Evolutionary conservation across 805 yeast species (phyloP), one percentile per base, ranked within the genome.

Genomic region (Starmerella bacillaris): DNA sequence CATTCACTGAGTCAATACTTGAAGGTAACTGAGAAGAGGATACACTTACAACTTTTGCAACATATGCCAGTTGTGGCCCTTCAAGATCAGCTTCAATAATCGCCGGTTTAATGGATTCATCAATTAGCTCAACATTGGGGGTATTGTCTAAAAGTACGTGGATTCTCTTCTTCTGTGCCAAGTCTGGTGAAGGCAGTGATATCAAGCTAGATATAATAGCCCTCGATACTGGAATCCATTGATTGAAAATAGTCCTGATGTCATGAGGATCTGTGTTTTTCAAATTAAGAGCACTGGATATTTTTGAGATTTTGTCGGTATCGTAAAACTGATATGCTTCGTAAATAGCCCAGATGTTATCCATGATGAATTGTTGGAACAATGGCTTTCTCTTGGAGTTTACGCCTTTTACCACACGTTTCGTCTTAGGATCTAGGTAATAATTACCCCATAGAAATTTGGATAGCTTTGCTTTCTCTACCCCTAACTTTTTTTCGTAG

Each of bases 371-470:
- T 9, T 78, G 74, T 0, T 82, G 94, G 62, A 89, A 89, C 43
- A 89, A 55, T 0, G 94, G 92, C 51, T 80, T 79, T 18, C 72
- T 69, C 44, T 73, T 76, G 12, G 70, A 31, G 37, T 37, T 24
- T 2, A 42, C 43, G 16, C 49, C 49, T 12, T 73, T 72, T 12
- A 82, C 60, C 22, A 89, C 77, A 49, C 76, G 78, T 50, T 84
- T 89, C 17, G 83, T 73, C 54, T 84, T 86, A 50, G 92, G 78
- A 53, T 89, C 96, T 49, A 80, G 62, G 51, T 70, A 82, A 53
- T 60, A 86, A 51, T 86, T 94, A 26, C 98, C 98, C 96, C 96
- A 89, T 4, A 89, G 61, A n/a, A 83, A 82, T 49, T 78, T 78
- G 39, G 75, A 74, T 30, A 89, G 63, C 36, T 71, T 79, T 15